Evolutionary conservation across 345 rosid genomes (phyloP).

Genomic region (Alliaria petiolata): DNA sequence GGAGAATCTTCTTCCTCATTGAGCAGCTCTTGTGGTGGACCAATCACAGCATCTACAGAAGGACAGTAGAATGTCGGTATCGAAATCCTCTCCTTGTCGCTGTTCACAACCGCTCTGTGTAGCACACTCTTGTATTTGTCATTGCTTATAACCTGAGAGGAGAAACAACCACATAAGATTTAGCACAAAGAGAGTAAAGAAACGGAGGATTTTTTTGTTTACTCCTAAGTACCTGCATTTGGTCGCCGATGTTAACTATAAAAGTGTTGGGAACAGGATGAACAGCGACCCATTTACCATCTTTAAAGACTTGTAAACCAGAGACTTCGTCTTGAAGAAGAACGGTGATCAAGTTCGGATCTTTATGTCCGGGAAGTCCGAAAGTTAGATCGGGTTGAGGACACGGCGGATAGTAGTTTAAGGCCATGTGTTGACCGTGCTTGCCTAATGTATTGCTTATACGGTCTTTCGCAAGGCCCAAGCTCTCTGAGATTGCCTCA

Average conservation of each 20-base stretch:
- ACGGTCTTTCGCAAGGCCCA: constrained; percentile 45
- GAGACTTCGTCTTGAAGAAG: constrained; percentile 74
- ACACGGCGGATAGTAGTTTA: constrained; percentile 80
- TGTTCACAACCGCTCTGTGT: constrained; percentile 53
- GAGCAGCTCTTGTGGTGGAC: constrained; percentile 34
- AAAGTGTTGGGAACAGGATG: constrained; percentile 62
- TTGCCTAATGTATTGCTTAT: constrained; percentile 36
- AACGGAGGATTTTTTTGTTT: neutral
- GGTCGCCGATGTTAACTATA: constrained; percentile 68
- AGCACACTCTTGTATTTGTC: constrained; percentile 54
- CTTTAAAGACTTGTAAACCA: constrained; percentile 61
- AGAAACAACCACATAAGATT: neutral
- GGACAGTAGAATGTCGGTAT: constrained; percentile 57
- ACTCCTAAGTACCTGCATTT: constrained; percentile 48
- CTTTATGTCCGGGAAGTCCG: constrained; percentile 75
- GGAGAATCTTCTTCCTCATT: constrained; percentile 29
- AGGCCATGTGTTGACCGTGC: constrained; percentile 81
- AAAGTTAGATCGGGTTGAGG: constrained; percentile 70
- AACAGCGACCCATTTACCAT: constrained; percentile 66
- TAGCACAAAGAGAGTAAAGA: neutral
- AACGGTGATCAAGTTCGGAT: constrained; percentile 62
- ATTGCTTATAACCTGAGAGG: constrained; percentile 44
- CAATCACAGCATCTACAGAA: constrained; percentile 45
- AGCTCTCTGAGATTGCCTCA: constrained; percentile 77
- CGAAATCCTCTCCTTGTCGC: constrained; percentile 41